phyloP scores from a whole-genome alignment of 2,329 filamentous ascomycete genomes.

The Leptographium lundbergii region DNA sequence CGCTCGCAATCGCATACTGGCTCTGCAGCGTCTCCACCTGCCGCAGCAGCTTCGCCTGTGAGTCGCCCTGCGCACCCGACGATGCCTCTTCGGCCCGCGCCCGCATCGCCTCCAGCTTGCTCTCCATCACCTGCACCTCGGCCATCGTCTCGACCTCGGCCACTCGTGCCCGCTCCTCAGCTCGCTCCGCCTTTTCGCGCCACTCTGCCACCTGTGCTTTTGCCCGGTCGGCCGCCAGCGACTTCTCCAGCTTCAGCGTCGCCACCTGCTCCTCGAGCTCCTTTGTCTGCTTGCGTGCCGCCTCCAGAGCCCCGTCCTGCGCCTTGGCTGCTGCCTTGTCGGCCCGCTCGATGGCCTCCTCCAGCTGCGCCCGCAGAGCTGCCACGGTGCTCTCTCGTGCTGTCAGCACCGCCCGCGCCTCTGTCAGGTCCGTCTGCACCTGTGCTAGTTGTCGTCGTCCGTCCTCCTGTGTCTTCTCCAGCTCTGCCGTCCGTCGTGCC shows the following conservation, averaged over 20 bases:
- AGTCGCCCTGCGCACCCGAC: constrained; percentile 67
- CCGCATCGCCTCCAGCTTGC: constrained; percentile 79
- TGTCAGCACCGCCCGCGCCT: constrained; percentile 48
- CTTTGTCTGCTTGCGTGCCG: constrained; percentile 40
- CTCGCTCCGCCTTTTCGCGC: constrained; percentile 58
- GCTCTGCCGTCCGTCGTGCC: constrained; percentile 35
- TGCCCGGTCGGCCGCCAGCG: constrained; percentile 50
- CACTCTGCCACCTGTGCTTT: constrained; percentile 61
- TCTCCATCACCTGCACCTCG: constrained; percentile 69
- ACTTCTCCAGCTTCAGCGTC: constrained; percentile 68
- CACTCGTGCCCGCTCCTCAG: constrained; percentile 55
- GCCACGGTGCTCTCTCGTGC: constrained; percentile 52
- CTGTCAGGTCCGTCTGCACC: constrained; percentile 35
- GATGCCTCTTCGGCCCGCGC: constrained; percentile 79
- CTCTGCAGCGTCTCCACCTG: constrained; percentile 94
- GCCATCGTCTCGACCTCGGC: constrained; percentile 66
- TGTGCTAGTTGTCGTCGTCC: constrained; percentile 13
- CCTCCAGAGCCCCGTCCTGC: constrained; percentile 54
- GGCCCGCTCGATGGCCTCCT: constrained; percentile 52
- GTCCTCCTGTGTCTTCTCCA: constrained; percentile 46
- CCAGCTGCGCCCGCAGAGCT: constrained; percentile 57
- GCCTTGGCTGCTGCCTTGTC: constrained; percentile 54
- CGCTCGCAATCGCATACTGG: constrained; percentile 85
- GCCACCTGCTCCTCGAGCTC: constrained; percentile 44
- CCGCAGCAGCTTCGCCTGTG: constrained; percentile 77